phyloP scores from a whole-genome alignment of 2,329 filamentous ascomycete species.

The Hypoxylon sp. region DNA sequence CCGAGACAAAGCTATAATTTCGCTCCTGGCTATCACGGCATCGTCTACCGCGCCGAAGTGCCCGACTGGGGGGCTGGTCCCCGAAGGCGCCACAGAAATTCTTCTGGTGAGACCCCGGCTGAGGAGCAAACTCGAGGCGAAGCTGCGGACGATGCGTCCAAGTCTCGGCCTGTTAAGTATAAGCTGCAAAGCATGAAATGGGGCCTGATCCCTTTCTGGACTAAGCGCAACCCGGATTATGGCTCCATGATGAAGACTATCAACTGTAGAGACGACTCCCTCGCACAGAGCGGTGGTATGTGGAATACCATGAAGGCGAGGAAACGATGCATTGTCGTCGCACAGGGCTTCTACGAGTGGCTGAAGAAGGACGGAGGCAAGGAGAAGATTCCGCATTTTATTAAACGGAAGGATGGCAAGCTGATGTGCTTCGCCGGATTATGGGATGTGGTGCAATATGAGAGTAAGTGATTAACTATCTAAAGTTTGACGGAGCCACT shows the following conservation, averaged over 20 bases:
- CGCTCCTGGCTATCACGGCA: constrained; percentile 85
- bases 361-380: constrained; percentile 78
- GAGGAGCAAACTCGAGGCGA: constrained; percentile 45
- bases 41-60: constrained; percentile 85
- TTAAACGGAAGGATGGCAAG: constrained; percentile 83
- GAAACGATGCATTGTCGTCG: constrained; percentile 89
- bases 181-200: constrained; percentile 95
- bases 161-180: constrained; percentile 66
- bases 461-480: constrained; percentile 64
- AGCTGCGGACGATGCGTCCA: constrained; percentile 11
- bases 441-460: constrained; percentile 89
- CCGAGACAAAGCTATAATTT: constrained; percentile 90
- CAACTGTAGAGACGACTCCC: constrained; percentile 92
- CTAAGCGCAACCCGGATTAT: constrained; percentile 84
- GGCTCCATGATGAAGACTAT: constrained; percentile 86
- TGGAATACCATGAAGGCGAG: constrained; percentile 92
- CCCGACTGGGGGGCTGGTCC: constrained; percentile 70
- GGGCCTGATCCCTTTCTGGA: constrained; percentile 96
- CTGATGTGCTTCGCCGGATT: constrained; percentile 92
- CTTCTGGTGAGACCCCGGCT: constrained; percentile 31
- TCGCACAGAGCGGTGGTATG: constrained; percentile 82
- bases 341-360: constrained; percentile 98
- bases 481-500: neutral
- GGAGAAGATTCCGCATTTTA: constrained; percentile 87
- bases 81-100: constrained; percentile 40